A percentile compares a stretch with the other conserved stretches of the same genome.
These are phyloP conservation scores for Wickerhamomyces mucosus DNA, from an alignment of 805 yeast genomes.

Conservation along the genomic window DNA sequence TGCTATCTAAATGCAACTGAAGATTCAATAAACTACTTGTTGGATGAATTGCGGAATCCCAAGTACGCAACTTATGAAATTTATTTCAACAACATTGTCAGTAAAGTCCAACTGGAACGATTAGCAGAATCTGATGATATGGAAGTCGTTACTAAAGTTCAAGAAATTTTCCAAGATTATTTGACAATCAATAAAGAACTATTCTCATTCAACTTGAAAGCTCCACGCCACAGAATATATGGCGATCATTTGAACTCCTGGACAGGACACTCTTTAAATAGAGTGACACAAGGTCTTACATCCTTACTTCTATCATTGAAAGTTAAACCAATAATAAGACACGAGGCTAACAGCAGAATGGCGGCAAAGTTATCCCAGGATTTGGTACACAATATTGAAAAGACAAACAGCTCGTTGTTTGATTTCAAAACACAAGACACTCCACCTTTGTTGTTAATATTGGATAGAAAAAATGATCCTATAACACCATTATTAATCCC, in stretches of 20 bases:
- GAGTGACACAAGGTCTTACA: conserved; percentile 32
- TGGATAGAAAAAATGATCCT: conserved; percentile 88
- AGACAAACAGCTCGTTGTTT: conserved; percentile 50
- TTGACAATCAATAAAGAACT: conserved; percentile 63
- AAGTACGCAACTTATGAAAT: conserved; percentile 72
- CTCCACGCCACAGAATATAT: conserved; percentile 21
- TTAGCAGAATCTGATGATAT: conserved; percentile 86
- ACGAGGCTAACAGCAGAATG: conserved; percentile 59
- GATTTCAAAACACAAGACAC: conserved; percentile 57
- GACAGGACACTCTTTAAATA: conserved; percentile 35
- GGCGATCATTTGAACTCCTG: conserved; percentile 33
- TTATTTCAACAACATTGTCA: conserved; percentile 66
- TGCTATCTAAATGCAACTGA: conserved; percentile 69
- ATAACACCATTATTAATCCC: conserved; percentile 87
- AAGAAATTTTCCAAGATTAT: conserved; percentile 82
- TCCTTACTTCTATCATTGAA: conserved; percentile 65
- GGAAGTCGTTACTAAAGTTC: conserved; percentile 67
- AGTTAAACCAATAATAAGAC: conserved; percentile 69
- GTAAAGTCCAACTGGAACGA: conserved; percentile 72
- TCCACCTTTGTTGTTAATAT: conserved; percentile 61
- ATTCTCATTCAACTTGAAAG: conserved; percentile 31
- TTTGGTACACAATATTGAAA: conserved; percentile 43
- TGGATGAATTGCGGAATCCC: conserved; percentile 66
- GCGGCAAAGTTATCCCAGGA: conserved; percentile 65
- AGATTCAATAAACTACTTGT: conserved; percentile 48